phyloP scores from a whole-genome alignment of 2,329 filamentous ascomycete genomes.

The Fusarium sublunatum region DNA sequence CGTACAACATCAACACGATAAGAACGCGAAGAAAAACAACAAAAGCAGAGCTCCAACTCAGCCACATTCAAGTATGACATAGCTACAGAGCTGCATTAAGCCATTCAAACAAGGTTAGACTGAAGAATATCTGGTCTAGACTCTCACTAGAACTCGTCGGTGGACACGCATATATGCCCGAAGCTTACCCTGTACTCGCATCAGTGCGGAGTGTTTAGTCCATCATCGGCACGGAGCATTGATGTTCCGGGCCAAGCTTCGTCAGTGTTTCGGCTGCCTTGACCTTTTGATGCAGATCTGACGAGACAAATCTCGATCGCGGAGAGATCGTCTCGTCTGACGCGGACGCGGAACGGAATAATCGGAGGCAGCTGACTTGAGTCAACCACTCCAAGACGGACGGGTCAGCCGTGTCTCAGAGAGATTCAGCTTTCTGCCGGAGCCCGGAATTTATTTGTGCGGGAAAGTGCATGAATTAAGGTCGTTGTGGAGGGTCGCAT shows the following conservation, averaged over 20 bases:
- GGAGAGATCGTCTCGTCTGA: slow-evolving; percentile 17
- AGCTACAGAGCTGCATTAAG: background rate
- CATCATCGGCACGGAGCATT: slow-evolving; percentile 10
- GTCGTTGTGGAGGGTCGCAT: slow-evolving; percentile 5
- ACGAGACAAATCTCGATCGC: slow-evolving; percentile 32
- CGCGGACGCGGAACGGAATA: too few relatives aligned
- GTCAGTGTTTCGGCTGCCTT: slow-evolving; percentile 9
- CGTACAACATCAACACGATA: background rate
- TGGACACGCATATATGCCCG: slow-evolving; percentile 15
- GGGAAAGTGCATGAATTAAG: slow-evolving; percentile 11
- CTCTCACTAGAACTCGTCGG: slow-evolving; percentile 14
- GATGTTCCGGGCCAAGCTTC: slow-evolving; percentile 3
- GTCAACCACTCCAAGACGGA: slow-evolving; percentile 4
- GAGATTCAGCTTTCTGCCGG: slow-evolving; percentile 3
- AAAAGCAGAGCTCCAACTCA: slow-evolving; percentile 4
- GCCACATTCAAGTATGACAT: slow-evolving; percentile 13
- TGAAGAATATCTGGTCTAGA: background rate
- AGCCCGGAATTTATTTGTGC: slow-evolving; percentile 5
- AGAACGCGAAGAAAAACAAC: background rate
- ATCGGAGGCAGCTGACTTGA: slow-evolving; percentile 8
- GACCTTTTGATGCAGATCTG: slow-evolving; percentile 16
- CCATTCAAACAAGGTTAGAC: slow-evolving; percentile 4
- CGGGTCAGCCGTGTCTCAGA: slow-evolving; percentile 30
- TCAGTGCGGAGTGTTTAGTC: background rate
- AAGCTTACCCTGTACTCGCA: background rate